Percentiles rank a stretch among this genome's conserved stretches.
These are phyloP conservation scores for Thozetella sp. DNA, from an alignment of 495 filamentous ascomycete genomes.

Conservation along the genomic window DNA sequence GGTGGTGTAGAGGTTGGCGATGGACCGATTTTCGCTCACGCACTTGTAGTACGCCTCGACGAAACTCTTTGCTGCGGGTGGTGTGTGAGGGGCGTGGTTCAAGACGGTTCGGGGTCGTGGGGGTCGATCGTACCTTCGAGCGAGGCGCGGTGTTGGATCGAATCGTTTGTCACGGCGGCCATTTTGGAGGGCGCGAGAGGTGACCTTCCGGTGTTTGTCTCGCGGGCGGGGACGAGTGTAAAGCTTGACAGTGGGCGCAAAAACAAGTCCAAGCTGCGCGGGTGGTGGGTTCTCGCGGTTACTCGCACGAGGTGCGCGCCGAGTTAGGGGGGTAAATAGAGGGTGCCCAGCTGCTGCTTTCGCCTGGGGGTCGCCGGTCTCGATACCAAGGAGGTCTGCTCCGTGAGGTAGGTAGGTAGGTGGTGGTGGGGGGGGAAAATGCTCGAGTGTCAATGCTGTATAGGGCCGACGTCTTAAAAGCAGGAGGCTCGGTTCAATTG, in stretches of 20 bases:
- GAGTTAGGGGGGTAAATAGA: too few species aligned
- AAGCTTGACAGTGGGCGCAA: too few species aligned
- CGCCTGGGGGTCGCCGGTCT: too few species aligned
- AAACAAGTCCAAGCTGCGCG: too few species aligned
- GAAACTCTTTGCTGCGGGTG: slow-evolving; percentile 38
- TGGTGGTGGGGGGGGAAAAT: too few species aligned
- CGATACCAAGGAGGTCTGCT: too few species aligned
- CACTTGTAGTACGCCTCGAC: slow-evolving; percentile 41
- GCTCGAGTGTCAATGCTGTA: too few species aligned
- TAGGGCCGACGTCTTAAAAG: too few species aligned
- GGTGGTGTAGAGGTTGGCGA: slow-evolving; percentile 36
- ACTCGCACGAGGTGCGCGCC: too few species aligned
- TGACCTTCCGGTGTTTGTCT: not conserved
- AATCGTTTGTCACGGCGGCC: not conserved
- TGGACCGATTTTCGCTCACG: slow-evolving; percentile 29
- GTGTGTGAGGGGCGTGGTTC: slow-evolving; percentile 11
- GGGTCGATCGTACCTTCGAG: not conserved
- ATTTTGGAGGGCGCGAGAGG: not conserved
- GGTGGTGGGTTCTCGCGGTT: too few species aligned
- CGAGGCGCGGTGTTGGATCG: not conserved
- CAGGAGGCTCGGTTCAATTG: not conserved
- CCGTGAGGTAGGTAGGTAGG: too few species aligned
- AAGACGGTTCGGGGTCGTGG: not conserved
- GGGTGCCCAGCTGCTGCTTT: too few species aligned
- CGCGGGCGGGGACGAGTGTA: not conserved